Base-by-base conservation (phyloP, 2,329 filamentous ascomycete species). In the Talaromyces rugulosus region DNA sequence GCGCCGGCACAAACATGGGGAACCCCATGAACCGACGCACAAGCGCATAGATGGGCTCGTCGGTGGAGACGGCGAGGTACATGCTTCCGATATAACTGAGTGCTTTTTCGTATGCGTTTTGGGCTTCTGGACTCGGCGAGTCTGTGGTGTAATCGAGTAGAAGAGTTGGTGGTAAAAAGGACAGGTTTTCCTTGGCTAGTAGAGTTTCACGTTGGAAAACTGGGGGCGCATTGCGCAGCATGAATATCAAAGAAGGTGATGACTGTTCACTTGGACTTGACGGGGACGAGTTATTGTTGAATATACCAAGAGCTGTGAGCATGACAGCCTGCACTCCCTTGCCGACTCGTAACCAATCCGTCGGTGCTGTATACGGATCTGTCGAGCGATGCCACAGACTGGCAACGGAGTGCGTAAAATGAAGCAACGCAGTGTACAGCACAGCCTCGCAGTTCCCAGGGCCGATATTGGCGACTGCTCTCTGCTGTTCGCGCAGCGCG, bases 291-390 rank as follows among this genome's bases (percentile, higher is more conserved):
- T 8, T 28, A 0, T 3, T 2, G 18, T 51, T 51, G 5, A 51
- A 27, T 7, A 23, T 9, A 51, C 12, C 44, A 23, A 51, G 27
- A 12, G 27, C 44, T 4, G 44, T 28, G 44, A 28, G 7, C 27
- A 51, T 23, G 5, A 51, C 44, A 51, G 23, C 3, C 12, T 6
- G 1, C 9, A 51, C 44, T 16, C 56, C 69, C 53, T 65, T 62
- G 4, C 70, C 68, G 54, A 74, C 66, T n/a, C 68, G 67, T 11
- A 75, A 60, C 72, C 71, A 74, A 42, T 73, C 68, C 8, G 70
- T 65, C 2, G 72, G 72, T 11, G 71, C 71, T 1, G 63, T 62
- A 60, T 74, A 75, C 11, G 66, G 68, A 16, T 65, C 62, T 14
- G 70, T 44, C 31, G 36, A 59, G 1, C 72, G 68, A 44, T 73